Evolutionary conservation across 257 asterid species (phyloP), one percentile per base, ranked within the genome.

Genomic region (Schizonepeta tenuifolia): DNA sequence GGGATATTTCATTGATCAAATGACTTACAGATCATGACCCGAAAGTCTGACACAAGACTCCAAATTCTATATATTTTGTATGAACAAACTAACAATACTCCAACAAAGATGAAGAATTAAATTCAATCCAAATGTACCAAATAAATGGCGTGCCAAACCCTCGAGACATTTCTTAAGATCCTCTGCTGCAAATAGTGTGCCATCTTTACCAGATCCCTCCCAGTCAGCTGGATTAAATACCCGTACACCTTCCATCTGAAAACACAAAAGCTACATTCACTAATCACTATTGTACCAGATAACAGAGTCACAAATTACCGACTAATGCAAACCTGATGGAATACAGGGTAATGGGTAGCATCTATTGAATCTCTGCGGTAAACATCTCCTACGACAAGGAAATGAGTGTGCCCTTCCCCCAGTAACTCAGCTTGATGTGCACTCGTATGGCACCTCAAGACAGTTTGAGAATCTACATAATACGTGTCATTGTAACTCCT

Each of bases 211-310:
- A 65, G 92, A 86, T 76, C 87, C 96, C 75, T 91, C 92, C 77
- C 65, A 73, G 49, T 92, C 96, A 63, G 81, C 79, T 14, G 88
- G 88, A 63, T 83, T 67, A 70, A 95, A 95, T 71, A 92, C 92
- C n/a, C 98, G 89, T 31, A 95, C 93, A 43, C 98, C 99, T 85
- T 92, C 99, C 97, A 95, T 92, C 99, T 95, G 85, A 70, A 54
- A 40, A 40, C 44, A 50, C 33, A 38, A 35, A 73, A 49, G 69
- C 41, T 69, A 41, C 68, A 28, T 64, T 51, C 59, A 72, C 69
- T 72, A 76, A n/a, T n/a, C n/a, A n/a, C n/a, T n/a, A n/a, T 70
- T 33, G 49, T 24, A 73, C 49, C 66, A 38, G 47, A 75, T 68
- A n/a, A 6, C 71, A 60, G 21, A 18, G 64, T 40, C 65, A 26